Conservation (phyloP, 2,329 filamentous ascomycete species). For the Exophiala oligosperma region DNA sequence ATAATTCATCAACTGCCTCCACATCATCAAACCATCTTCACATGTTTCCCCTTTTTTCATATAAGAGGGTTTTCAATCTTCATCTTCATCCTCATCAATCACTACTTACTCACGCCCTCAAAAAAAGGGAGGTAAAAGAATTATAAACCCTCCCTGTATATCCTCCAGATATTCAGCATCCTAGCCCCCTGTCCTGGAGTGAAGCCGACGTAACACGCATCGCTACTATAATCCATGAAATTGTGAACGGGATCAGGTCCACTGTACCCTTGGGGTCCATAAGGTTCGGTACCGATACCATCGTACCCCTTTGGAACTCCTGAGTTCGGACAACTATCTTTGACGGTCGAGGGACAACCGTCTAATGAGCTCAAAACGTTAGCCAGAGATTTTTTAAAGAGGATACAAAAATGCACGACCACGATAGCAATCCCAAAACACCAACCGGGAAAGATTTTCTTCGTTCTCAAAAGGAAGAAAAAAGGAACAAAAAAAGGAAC, state of each 20-base stretch:
- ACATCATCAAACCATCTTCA: too few relatives aligned
- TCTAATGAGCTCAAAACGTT: constrained; percentile 30
- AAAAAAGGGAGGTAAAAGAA: too few relatives aligned
- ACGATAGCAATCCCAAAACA: too few relatives aligned
- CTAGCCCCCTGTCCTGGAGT: constrained; percentile 50
- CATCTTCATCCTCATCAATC: too few relatives aligned
- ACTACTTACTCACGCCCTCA: too few relatives aligned
- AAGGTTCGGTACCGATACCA: constrained; percentile 17
- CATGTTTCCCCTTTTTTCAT: too few relatives aligned
- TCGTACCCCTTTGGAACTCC: constrained; percentile 12
- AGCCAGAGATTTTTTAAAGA: background rate
- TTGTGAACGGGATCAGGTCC: constrained; percentile 57
- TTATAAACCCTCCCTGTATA: constrained; percentile 36
- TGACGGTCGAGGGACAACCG: constrained; percentile 51
- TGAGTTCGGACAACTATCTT: constrained; percentile 51
- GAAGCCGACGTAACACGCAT: constrained; percentile 57
- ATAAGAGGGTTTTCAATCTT: too few relatives aligned
- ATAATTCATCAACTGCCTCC: too few relatives aligned
- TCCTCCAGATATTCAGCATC: constrained; percentile 54
- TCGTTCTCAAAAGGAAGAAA: too few relatives aligned
- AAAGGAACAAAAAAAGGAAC: too few relatives aligned
- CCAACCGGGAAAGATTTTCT: too few relatives aligned
- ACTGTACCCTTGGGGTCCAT: constrained; percentile 31
- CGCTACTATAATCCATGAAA: constrained; percentile 61
- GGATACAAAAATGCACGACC: too few relatives aligned